Base-by-base conservation (phyloP, 768 basidiomycete genomes). In the Lactarius pseudohatsudake region DNA sequence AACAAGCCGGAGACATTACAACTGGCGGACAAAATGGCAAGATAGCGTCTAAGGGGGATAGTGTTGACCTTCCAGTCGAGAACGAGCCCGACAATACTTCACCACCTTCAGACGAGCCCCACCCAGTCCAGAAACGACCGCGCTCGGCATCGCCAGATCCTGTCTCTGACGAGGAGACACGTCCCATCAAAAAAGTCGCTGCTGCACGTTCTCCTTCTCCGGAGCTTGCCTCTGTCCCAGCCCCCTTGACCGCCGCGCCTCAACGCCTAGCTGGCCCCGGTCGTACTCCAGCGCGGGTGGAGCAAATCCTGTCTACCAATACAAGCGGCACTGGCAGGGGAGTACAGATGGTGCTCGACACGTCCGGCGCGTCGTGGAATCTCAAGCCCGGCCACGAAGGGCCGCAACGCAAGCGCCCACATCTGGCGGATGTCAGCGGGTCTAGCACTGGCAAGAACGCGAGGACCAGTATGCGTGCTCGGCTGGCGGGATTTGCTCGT, bases 401-500 rank as follows among this genome's bases (percentile, higher is more conserved):
- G 72, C 67, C 63, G 57, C 30, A 28, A 68, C 38, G 69, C 69
- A 57, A 58, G 43, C 61, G 69, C n/a, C 41, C 45, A 16, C 26
- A 57, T 22, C 36, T 59, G 13, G 53, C 65, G 20, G 64, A 70
- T 58, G 56, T 68, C 28, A 63, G 64, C 43, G 60, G 61, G 38
- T 67, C 60, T 16, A 64, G 59, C 54, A 43, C 59, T 5, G 75
- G 73, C 18, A 68, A 36, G 38, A 58, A 3, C n/a, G 72, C 72
- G 53, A 73, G 69, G 65, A 73, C 76, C 65, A 78, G 73, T 38
- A 75, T 90, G 60, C 79, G 83, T 62, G 79, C 76, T 59, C 81
- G 75, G 59, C 72, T 92, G 64, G 80, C 76, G 54, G 81, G 76
- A 13, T 91, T 87, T 76, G 81, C 86, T 13, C 79, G 85, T 69